A percentile compares a stretch with the other conserved stretches of the same genome.
Conservation (phyloP, 179 eudicot genomes). For the Patellifolia procumbens region DNA sequence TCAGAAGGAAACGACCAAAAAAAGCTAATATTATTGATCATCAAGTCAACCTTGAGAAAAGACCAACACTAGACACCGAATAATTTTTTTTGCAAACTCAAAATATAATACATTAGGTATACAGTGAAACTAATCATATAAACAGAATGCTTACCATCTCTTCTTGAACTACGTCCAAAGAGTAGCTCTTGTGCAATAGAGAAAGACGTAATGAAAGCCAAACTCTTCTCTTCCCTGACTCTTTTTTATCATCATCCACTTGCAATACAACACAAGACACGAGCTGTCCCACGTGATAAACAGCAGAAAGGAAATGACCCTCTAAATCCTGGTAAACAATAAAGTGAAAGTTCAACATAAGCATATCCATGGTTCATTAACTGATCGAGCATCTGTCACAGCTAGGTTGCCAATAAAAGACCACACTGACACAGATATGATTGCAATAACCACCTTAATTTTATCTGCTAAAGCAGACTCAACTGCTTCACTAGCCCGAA, state of each 20-base stretch:
- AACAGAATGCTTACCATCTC: constrained; percentile 71
- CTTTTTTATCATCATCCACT: constrained; percentile 82
- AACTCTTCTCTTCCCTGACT: constrained; percentile 68
- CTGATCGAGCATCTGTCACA: neutral
- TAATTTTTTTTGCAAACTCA: neutral
- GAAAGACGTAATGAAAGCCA: constrained; percentile 94
- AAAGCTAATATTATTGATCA: neutral
- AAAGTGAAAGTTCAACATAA: constrained; percentile 1
- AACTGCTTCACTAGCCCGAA: constrained; percentile 78
- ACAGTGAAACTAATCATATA: constrained; percentile 10
- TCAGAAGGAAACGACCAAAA: neutral
- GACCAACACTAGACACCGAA: neutral
- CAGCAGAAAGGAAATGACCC: constrained; percentile 52
- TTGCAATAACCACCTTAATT: constrained; percentile 32
- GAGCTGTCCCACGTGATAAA: constrained; percentile 83
- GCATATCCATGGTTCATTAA: neutral
- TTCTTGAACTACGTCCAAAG: constrained; percentile 84
- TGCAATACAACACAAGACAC: constrained; percentile 81
- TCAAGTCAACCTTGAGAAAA: neutral
- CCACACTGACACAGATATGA: neutral
- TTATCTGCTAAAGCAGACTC: constrained; percentile 48
- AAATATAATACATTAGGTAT: neutral
- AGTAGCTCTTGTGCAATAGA: constrained; percentile 72
- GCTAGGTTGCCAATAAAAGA: neutral
- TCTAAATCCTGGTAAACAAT: constrained; percentile 46